A percentile compares a stretch with the other conserved stretches of the same genome.
Evolutionary conservation across 257 asterid genomes (phyloP).

Genomic region (Osmanthus fragrans): DNA sequence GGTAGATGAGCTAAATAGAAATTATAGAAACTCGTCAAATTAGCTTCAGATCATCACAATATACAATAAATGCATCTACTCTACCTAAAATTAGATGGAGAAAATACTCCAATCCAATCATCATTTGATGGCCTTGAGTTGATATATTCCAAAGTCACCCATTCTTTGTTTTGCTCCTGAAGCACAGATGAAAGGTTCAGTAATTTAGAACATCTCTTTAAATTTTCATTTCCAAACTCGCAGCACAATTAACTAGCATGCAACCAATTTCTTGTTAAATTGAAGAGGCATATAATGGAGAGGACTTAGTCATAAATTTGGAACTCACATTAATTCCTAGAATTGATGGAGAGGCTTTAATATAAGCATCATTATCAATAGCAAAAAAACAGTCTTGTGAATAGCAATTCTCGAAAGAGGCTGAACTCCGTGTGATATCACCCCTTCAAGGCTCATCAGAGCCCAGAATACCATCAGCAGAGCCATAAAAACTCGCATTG

Average conservation of each 20-base stretch:
- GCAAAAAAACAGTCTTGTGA: slow-evolving; percentile 59
- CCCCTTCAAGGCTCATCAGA: slow-evolving; percentile 43
- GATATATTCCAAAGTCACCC: slow-evolving; percentile 62
- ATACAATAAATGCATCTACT: neutral
- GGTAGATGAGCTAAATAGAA: slow-evolving; percentile 58
- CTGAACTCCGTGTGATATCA: slow-evolving; percentile 66
- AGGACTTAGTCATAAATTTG: neutral
- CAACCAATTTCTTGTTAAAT: neutral
- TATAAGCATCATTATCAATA: slow-evolving; percentile 51
- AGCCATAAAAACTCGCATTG: slow-evolving; percentile 41
- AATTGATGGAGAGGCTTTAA: slow-evolving; percentile 72
- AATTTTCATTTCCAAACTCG: slow-evolving; percentile 1
- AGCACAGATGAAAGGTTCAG: neutral
- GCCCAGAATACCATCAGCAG: slow-evolving; percentile 52
- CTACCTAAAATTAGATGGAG: slow-evolving; percentile 93
- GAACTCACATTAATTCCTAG: slow-evolving; percentile 70
- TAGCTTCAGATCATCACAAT: slow-evolving; percentile 3
- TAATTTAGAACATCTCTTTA: slow-evolving; percentile 2
- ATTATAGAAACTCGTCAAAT: slow-evolving; percentile 6
- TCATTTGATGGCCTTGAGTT: slow-evolving; percentile 56
- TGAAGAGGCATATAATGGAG: neutral
- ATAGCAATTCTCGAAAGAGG: slow-evolving; percentile 66
- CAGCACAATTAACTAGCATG: slow-evolving; percentile 4
- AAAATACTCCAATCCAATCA: slow-evolving; percentile 97
- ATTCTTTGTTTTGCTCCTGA: slow-evolving; percentile 59